Evolutionary conservation across 208 protist genomes (phyloP), one percentile per base, ranked within the genome.

Genomic region (Wallacemonas sp.): DNA sequence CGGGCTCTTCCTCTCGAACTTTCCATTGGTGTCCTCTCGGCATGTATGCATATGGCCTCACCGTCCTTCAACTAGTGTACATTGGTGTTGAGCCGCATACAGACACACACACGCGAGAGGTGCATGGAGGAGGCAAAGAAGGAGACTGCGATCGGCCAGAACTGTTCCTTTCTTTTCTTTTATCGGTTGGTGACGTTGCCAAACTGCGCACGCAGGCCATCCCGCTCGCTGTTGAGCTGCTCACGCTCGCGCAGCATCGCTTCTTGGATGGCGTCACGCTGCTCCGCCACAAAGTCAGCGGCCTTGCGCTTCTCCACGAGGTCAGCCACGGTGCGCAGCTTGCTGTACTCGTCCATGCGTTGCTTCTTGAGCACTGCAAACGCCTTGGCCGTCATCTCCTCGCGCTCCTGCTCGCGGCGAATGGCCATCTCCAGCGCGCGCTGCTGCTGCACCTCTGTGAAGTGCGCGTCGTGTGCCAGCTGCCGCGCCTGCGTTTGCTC

Each of bases 291-390:
- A 0, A 72, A 48, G 19, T 83, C 68, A 4, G 87, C 85, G 19
- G 73, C 80, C 38, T 76, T 72, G 16, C 72, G 75, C 65, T 91
- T 92, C 52, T 85, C 78, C 12, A 92, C 30, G 19, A 96, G 81
- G 17, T 84, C 71, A 2, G 76, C 68, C 2, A 92, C 77, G 38
- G 63, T 85, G 61, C 76, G 57, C 19, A 96, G 72, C 61, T 93
- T 96, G 2, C 64, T 47, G 70, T 88, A 96, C 72, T 93, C 87
- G 14, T 76, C 62, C 54, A 85, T 63, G 29, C 87, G 87, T 47
- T 88, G 80, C 46, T 80, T 77, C 67, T 85, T 80, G 38, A 76
- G 57, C 27, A 93, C 80, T 0, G 72, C 75, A 61, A 83, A 91
- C 12, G 74, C 56, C 66, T 88, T 93, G 21, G 54, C 57, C 44